Evolutionary conservation across 495 filamentous ascomycete genomes (phyloP), one percentile per base, ranked within the genome.

Genomic region (Lasiosphaeris hirsuta): DNA sequence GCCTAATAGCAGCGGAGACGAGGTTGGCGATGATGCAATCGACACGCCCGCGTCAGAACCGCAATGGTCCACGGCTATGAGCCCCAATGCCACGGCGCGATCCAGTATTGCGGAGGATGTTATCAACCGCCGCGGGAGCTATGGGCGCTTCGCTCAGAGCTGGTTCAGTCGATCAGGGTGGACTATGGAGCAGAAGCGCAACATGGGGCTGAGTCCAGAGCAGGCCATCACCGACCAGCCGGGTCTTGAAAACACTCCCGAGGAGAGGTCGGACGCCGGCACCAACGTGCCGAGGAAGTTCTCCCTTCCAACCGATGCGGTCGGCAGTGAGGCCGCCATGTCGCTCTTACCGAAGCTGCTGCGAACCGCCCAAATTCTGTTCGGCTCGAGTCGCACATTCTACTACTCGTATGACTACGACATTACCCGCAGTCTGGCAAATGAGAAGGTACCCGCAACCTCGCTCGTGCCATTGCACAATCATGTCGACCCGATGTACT

Each of bases 321-420:
- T 66, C 1, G 64, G 72, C 39, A 73, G 65, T 41, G 64, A 63
- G 13, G 67, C 64, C 7, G 65, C 68, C n/a, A 54, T 66, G 5
- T 60, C 69, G n/a, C 72, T 97, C 14, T 76, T 93, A 35, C 92
- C 93, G 2, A 96, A 95, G 70, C 72, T 96, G 48, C 73, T 98
- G 30, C 82, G 88, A 13, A 94, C 89, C 47, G 87, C 90, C 10
- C 88, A 86, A 67, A 75, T 96, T 45, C 74, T 95, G 47, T 89
- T 96, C 62, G 81, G 82, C 3, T 80, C 86, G 4, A 90, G 87
- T 14, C 79, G 78, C 53, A 96, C 89, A 68, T 96, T 96, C 73
- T 97, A 86, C 73, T 98, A 89, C 64, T 86, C 90, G 10, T 96
- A 98, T 69, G 94, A 98, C 59, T 81, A 89, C 69, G 92, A 97